Percentiles rank a stretch among this genome's conserved stretches.
phyloP scores from a whole-genome alignment of 176 grass and related monocot genomes.

The Poa pratensis region DNA sequence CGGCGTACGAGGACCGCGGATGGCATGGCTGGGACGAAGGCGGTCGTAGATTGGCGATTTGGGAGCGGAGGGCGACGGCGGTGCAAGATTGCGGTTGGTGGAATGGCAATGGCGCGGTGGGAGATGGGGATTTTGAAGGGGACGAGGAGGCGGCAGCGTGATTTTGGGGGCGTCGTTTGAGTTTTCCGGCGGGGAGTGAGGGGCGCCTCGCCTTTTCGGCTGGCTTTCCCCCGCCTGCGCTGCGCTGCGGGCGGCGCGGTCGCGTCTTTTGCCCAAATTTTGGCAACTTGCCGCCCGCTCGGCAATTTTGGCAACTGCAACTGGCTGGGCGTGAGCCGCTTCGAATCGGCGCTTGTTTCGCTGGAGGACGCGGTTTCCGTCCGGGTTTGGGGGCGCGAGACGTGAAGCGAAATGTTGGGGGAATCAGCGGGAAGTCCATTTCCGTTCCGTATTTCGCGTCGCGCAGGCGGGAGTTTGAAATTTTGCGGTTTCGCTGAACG shows the following conservation, averaged over 20 bases:
- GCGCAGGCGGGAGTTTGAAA: neutral
- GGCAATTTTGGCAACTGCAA: too few relatives aligned
- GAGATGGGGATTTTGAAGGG: neutral
- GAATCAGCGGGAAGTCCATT: neutral
- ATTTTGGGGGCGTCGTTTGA: slow-evolving; percentile 22
- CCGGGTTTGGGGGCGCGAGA: too few relatives aligned
- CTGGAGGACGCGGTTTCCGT: too few relatives aligned
- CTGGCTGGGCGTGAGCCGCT: too few relatives aligned
- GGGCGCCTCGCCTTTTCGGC: neutral
- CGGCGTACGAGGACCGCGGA: slow-evolving; percentile 18
- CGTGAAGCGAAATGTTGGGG: neutral
- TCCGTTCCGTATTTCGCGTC: neutral
- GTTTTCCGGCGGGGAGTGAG: slow-evolving; percentile 19
- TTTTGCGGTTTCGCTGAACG: neutral
- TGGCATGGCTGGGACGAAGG: neutral
- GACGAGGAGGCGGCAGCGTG: slow-evolving; percentile 40
- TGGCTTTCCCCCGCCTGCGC: slow-evolving; percentile 3
- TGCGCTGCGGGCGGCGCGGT: neutral
- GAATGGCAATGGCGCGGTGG: neutral
- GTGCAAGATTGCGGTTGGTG: neutral
- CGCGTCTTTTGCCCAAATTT: slow-evolving; percentile 24
- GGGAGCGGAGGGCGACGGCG: neutral
- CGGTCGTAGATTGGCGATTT: neutral
- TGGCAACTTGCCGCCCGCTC: slow-evolving; percentile 6
- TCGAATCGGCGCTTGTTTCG: too few relatives aligned